Percentiles rank a stretch among this genome's conserved stretches.
phyloP scores from a whole-genome alignment of 75 land plant genomes.

The Picea glauca region DNA sequence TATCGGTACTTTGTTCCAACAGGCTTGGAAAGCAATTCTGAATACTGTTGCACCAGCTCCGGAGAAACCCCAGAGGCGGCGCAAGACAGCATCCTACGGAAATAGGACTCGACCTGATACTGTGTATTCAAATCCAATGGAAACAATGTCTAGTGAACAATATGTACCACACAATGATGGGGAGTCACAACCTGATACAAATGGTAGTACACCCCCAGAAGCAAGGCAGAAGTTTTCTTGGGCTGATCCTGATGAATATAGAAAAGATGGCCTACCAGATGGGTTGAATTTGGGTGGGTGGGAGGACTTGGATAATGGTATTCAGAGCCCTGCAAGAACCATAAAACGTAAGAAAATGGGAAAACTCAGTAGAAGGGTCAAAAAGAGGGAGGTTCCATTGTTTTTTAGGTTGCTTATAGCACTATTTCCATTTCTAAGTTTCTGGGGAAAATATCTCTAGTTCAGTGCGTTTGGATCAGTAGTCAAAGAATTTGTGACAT shows the following conservation, averaged over 20 bases:
- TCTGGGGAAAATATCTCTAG: constrained; percentile 12
- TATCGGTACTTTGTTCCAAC: constrained; percentile 1
- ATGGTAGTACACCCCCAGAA: constrained; percentile 1
- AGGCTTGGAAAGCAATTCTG: neutral
- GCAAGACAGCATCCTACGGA: neutral
- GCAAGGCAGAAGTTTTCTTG: neutral
- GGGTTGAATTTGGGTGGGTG: constrained; percentile 11
- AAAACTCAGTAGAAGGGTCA: constrained; percentile 4
- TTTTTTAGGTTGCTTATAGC: constrained; percentile 11
- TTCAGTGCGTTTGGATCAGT: no score
- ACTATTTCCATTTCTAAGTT: constrained; percentile 10
- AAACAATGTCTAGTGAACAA: neutral
- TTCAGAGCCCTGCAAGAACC: neutral
- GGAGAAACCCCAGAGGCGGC: neutral
- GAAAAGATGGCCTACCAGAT: neutral
- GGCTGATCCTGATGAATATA: neutral
- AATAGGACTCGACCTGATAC: neutral
- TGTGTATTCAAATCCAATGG: neutral
- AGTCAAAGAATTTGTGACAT: no score
- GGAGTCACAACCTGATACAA: neutral
- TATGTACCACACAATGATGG: neutral
- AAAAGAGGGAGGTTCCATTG: constrained; percentile 3
- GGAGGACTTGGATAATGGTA: constrained; percentile 9
- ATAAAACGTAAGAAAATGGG: neutral
- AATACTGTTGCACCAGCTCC: constrained; percentile 1